Percentiles rank a stretch among this genome's conserved stretches.
phyloP scores from a whole-genome alignment of 2,329 filamentous ascomycete genomes.

The Bipolaris oryzae region DNA sequence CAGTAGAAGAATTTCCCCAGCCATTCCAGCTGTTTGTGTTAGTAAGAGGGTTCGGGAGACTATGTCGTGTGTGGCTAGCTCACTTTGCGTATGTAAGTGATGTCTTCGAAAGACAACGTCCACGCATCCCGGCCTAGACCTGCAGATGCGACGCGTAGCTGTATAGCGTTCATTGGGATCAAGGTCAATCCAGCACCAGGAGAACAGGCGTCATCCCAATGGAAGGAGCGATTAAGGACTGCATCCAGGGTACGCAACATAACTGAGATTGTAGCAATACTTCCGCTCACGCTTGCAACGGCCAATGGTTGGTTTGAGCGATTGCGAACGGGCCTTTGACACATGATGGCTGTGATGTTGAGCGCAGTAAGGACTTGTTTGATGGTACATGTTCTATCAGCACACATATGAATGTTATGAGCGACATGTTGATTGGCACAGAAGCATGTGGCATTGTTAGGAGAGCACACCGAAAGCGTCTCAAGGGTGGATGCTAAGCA shows the following conservation, averaged over 20 bases:
- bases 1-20: conserved; percentile 30
- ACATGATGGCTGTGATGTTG: conserved; percentile 2
- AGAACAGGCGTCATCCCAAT: conserved; percentile 5
- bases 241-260: not conserved
- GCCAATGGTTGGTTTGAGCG: not conserved
- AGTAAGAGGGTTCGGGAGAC: not conserved
- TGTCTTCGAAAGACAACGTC: conserved; percentile 2
- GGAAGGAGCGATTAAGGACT: not conserved
- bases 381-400: not conserved
- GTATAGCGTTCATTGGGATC: conserved; percentile 3
- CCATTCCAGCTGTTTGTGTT: conserved; percentile 25
- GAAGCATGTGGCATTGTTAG: not conserved
- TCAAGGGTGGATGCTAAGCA: not conserved
- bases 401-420: not conserved
- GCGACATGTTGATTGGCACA: not conserved
- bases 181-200: not conserved
- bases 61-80: not conserved
- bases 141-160: not conserved
- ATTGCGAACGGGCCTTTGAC: conserved; percentile 1
- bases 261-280: not conserved
- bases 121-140: conserved; percentile 7
- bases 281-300: not conserved
- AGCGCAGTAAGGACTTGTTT: conserved; percentile 1
- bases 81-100: conserved; percentile 3
- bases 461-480: not conserved